phyloP scores from a whole-genome alignment of 805 yeast species.

The Starmerella bacillaris region DNA sequence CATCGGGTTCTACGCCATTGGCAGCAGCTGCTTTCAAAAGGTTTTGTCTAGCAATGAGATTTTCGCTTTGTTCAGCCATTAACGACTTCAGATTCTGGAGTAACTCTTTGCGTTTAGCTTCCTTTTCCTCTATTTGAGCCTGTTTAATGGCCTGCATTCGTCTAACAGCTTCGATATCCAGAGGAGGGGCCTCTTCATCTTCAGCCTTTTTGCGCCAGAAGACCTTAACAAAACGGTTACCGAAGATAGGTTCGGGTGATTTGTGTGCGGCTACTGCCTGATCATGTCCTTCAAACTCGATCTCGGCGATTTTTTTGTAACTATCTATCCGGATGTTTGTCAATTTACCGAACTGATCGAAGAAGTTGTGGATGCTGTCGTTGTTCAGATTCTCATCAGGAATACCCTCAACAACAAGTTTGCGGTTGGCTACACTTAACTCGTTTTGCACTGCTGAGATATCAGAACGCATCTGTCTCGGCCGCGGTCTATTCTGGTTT shows the following conservation, averaged over 20 bases:
- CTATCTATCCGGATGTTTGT: slow-evolving; percentile 20
- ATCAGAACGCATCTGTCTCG: background rate
- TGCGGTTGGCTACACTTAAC: slow-evolving; percentile 19
- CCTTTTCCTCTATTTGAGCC: slow-evolving; percentile 26
- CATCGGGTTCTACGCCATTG: slow-evolving; percentile 4
- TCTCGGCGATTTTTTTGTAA: slow-evolving; percentile 22
- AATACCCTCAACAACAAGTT: slow-evolving; percentile 28
- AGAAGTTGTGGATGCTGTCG: slow-evolving; percentile 22
- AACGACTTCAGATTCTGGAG: slow-evolving; percentile 22
- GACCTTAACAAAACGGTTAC: slow-evolving; percentile 33
- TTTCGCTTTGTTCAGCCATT: slow-evolving; percentile 23
- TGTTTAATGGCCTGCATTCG: slow-evolving; percentile 27
- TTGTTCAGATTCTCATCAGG: slow-evolving; percentile 29
- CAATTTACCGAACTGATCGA: slow-evolving; percentile 28
- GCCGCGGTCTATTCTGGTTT: background rate
- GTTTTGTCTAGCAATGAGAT: slow-evolving; percentile 24
- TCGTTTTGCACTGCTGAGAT: slow-evolving; percentile 14
- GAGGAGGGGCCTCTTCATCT: slow-evolving; percentile 18
- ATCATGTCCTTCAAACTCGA: slow-evolving; percentile 25
- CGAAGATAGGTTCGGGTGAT: slow-evolving; percentile 30
- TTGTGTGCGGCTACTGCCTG: slow-evolving; percentile 29
- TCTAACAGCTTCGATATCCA: slow-evolving; percentile 27
- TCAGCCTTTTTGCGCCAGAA: slow-evolving; percentile 24
- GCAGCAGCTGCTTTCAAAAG: slow-evolving; percentile 21
- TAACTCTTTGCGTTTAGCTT: slow-evolving; percentile 22